These are phyloP conservation scores for Saprolegnia diclina DNA, from an alignment of 352 stramenopile genomes.

Conservation along the genomic window DNA sequence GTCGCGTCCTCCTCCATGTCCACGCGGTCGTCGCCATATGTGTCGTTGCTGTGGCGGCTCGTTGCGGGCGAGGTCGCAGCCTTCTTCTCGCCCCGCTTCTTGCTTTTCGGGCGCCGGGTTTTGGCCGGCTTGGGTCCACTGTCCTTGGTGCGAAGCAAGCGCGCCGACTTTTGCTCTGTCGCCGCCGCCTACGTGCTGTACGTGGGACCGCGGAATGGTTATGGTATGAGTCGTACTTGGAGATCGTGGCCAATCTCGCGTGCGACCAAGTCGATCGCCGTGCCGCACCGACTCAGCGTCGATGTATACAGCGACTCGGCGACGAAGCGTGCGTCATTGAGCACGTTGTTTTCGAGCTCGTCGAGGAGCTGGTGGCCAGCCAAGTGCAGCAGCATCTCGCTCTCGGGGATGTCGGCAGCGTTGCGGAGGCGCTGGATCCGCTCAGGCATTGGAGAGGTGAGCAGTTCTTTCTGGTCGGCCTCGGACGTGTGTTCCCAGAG, in stretches of 20 bases:
- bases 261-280: neutral
- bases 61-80: neutral
- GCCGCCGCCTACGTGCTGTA: neutral
- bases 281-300: neutral
- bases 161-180: neutral
- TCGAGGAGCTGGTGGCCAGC: neutral
- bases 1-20: neutral
- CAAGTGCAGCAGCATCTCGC: neutral
- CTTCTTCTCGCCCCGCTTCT: no score
- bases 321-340: neutral
- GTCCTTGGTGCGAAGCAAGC: neutral
- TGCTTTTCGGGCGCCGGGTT: neutral
- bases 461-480: neutral
- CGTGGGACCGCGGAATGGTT: neutral
- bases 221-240: neutral
- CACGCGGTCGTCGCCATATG: no score
- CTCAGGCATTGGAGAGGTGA: neutral
- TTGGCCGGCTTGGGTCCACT: neutral
- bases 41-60: neutral
- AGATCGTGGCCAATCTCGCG: neutral
- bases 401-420: neutral
- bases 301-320: neutral
- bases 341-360: neutral
- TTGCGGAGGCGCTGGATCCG: neutral
- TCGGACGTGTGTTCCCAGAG: neutral